Base-by-base conservation (phyloP, 352 stramenopile genomes). In the Globisporangium ultimum region DNA sequence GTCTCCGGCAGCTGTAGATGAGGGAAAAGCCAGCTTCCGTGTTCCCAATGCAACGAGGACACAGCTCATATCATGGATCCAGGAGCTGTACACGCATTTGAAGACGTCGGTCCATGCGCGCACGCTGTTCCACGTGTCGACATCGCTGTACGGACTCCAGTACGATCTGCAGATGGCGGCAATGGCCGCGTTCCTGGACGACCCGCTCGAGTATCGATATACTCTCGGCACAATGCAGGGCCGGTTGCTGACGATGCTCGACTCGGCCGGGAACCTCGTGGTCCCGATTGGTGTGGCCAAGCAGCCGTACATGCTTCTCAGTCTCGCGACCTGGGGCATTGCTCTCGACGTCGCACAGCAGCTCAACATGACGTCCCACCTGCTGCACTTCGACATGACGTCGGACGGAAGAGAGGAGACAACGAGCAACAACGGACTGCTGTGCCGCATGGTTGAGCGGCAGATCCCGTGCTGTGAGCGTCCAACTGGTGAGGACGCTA, bases 311-410 rank as follows among this genome's bases (percentile, higher is more conserved):
- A 66, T 48, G 48, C 36, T 78, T 2, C 21, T 78, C 45, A 70
- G 58, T 38, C 58, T 83, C n/a, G 64, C 71, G 34, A 61, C 63
- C 8, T 71, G 70, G 60, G 55, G 59, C 14, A 53, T 64, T 6
- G 55, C 67, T 32, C 51, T 74, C 11, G 68, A 78, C 45, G 14
- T 70, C 2, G 68, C 71, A 4, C 47, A 71, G 22, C 71, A 54
- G 34, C 70, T 74, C 52, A 71, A 65, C n/a, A 54, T 83, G 53
- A 70, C 61, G 15, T 18, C 46, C 20, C 71, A 80, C 47, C 42
- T 83, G 56, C 77, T 83, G 50, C 58, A 64, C n/a, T 78, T 76
- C n/a, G 73, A 83, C 57, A 55, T 78, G 12, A 74, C 63, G 8
- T 32, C 50, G 32, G 66, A 70, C 50, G 48, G 48, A 3, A 61